Evolutionary conservation across 495 filamentous ascomycete species (phyloP), one percentile per base, ranked within the genome.

Genomic region (Talaromyces trachyspermus): DNA sequence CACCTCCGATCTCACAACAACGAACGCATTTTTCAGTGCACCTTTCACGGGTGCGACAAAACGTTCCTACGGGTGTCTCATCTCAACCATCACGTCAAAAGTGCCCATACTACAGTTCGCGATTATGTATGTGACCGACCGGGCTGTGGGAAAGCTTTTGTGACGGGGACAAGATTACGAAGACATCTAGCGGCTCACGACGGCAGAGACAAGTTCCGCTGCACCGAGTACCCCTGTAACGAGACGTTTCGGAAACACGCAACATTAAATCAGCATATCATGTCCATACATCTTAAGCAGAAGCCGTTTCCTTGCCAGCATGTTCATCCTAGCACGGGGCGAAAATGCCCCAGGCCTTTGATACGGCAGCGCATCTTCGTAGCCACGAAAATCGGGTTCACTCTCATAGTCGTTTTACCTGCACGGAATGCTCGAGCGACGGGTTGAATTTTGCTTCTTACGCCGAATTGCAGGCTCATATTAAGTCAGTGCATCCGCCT

Each of bases 231-330:
- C 50, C 78, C 82, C 1, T 98, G 92, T 59, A 70, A 77, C 26
- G 76, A 84, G 61, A 78, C 76, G 11, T 98, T 97, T 63, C 77
- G 92, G 33, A 97, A 96, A 61, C 85, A 89, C 55, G 78, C 84
- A 44, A 95, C 89, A 2, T 76, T 98, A 9, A 80, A 88, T 54
- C 79, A 84, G 14, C 92, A 98, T 62, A 80, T 96, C 41, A 74
- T 78, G 17, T 70, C 74, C 0, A 77, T 74, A 2, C 92, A 98
- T 59, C 69, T 91, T 18, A 70, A 81, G 5, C 60, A 77, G 48
- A 72, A 81, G 17, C 78, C 87, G 1, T 94, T 79, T 51, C 66
- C 72, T 2, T 96, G 90, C 61, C 61, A 63, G 8, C 58, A 77
- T 48, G 55, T 75, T 30, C 75, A 85, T 53, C 62, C 67, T n/a